Evolutionary conservation across 2,329 filamentous ascomycete genomes (phyloP), one percentile per base, ranked within the genome.

Genomic region (Fusarium albosuccineum): DNA sequence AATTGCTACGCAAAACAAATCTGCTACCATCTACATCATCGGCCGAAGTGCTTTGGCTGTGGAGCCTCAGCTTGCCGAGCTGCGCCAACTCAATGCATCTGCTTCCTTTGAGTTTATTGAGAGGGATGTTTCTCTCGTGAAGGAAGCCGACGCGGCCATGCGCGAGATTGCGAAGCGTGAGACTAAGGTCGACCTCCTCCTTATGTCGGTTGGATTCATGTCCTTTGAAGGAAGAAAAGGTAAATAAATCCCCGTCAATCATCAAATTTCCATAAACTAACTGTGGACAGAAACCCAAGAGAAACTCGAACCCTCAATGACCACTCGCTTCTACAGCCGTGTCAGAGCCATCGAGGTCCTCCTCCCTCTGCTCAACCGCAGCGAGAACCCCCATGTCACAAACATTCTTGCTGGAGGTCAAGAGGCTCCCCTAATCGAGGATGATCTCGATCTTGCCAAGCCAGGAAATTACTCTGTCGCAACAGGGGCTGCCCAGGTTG

Each of bases 261-360:
- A 22, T 22, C 22, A 4, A 3, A 22, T 4, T 3, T 22, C 1
- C 8, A 4, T 2, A 7, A 10, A 8, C 46, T 50, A 13, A 49
- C 5, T n/a, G 1, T 16, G 3, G 0, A 0, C 44, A 85, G 87
- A 89, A 57, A 89, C 86, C 0, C 55, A 75, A 1, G 89, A 91
- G 74, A 86, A 84, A 6, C 78, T 91, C 1, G 82, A 87, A 44
- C 80, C 81, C 11, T 80, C 83, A 22, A 78, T 83, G 55, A 79
- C 84, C 5, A 81, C 89, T 8, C 81, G 81, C 41, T 88, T 84
- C 75, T 89, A 90, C 76, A 80, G 84, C 8, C 87, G 88, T 27
- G 81, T 85, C 59, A 84, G 85, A 42, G 86, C 89, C 70, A 81
- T 86, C 13, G 64, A 82, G 42, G 86, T 87, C 49, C 81, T 91